Base-by-base conservation (phyloP, 805 yeast genomes). In the Millerozyma miso region DNA sequence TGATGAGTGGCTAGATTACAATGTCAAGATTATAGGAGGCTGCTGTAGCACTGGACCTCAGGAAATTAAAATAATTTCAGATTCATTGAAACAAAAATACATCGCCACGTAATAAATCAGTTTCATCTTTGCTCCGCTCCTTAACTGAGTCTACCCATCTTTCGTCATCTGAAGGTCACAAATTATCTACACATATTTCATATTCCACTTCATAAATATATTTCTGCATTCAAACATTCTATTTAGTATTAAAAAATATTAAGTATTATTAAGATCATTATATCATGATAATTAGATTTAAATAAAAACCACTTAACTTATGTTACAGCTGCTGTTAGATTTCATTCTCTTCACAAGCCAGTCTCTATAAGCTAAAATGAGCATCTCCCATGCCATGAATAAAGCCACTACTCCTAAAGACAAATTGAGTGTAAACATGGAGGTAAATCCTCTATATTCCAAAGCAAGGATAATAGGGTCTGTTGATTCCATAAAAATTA, bases 341-440 rank as follows among this genome's bases (percentile, higher is more conserved):
- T 79, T 14, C 35, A 7, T 40, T 43, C 50, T 52, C 37, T 51
- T 42, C 15, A 35, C 35, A 20, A 79, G 49, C 71, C 76, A 71
- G 49, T 78, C 80, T 55, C 76, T 83, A 63, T 82, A 69, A 39
- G 81, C 71, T 57, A 88, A 76, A 13, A 89, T 67, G 4, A 69
- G 39, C 85, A 88, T 86, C 46, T 81, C 80, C 95, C 96, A 89
- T 1, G 86, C 85, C 97, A 93, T 89, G 8, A 89, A 46, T 35
- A 91, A 68, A 1, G 91, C 78, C 31, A 85, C 74, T 37, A 80
- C 45, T 8, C 98, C 98, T 45, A 93, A 85, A 45, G 85, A 78
- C 31, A 91, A 78, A 60, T 91, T 93, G 57, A 91, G 77, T 1
- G 93, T 86, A 65, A 93, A 91, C 97, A 93, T 90, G 40, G 97